Conservation (phyloP, 768 basidiomycete genomes). For the Leccinum disarticulatum region DNA sequence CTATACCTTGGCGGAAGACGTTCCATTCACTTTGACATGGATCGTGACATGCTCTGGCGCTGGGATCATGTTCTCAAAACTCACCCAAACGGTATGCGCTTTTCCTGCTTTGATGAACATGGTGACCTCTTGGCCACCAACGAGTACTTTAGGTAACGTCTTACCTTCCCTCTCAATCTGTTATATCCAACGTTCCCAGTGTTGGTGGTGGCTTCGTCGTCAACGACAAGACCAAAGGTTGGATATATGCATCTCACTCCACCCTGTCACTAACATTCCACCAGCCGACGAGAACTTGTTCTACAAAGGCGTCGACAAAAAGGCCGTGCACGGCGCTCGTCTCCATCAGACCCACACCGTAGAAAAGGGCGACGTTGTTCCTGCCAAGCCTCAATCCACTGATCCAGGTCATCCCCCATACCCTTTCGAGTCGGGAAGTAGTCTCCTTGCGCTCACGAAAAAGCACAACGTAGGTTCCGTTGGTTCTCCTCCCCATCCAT, state of each 20-base stretch:
- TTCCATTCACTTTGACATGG: constrained; percentile 82
- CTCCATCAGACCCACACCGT: constrained; percentile 61
- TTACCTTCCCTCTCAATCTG: not conserved
- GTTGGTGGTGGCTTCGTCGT: constrained; percentile 96
- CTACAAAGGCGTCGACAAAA: constrained; percentile 89
- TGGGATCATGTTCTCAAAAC: constrained; percentile 88
- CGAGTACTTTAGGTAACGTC: constrained; percentile 75
- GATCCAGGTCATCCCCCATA: constrained; percentile 70
- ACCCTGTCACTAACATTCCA: constrained; percentile 2
- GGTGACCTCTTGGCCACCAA: constrained; percentile 91
- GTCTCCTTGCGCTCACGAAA: constrained; percentile 69
- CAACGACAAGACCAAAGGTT: constrained; percentile 90
- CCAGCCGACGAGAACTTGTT: constrained; percentile 90
- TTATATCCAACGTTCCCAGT: constrained; percentile 31
- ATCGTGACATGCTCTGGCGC: constrained; percentile 90
- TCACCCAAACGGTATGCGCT: constrained; percentile 92
- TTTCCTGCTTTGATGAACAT: constrained; percentile 77
- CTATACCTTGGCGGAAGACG: constrained; percentile 73
- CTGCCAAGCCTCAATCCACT: constrained; percentile 11
- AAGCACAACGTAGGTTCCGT: constrained; percentile 71
- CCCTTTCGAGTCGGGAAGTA: constrained; percentile 77
- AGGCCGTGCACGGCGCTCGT: constrained; percentile 74
- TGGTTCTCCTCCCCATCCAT: not conserved
- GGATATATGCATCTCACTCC: not conserved
- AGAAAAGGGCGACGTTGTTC: constrained; percentile 25